Conservation (phyloP, 73 alveolate genomes). For the Uronychia setigera region DNA sequence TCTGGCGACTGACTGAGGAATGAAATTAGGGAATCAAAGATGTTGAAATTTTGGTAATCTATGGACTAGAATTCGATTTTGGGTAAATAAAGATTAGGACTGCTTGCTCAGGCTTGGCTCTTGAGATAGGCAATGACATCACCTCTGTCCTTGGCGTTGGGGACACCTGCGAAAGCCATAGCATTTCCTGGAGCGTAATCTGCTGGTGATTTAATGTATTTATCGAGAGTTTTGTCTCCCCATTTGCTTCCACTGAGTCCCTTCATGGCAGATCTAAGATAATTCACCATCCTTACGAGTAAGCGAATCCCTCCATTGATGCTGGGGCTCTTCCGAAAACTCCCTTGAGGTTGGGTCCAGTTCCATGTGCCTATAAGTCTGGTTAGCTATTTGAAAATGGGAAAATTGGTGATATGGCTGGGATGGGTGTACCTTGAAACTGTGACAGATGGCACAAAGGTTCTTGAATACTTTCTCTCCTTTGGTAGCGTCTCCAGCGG, state of each 20-base stretch:
- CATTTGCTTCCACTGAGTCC: too few species aligned
- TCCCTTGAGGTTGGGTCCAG: constrained; percentile 71
- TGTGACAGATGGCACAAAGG: constrained; percentile 66
- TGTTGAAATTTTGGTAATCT: too few species aligned
- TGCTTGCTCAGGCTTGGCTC: too few species aligned
- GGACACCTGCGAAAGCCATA: constrained; percentile 89
- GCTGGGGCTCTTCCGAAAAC: constrained; percentile 56
- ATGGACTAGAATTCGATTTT: too few species aligned
- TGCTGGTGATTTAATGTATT: constrained; percentile 77
- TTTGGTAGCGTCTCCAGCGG: constrained; percentile 55
- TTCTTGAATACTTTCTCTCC: constrained; percentile 64
- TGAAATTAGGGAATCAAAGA: too few species aligned
- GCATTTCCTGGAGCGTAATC: constrained; percentile 83
- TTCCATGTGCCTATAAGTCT: constrained; percentile 40
- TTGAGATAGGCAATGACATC: constrained; percentile 80
- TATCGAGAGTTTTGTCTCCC: constrained; percentile 74
- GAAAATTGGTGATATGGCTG: constrained; percentile 12
- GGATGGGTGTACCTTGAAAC: too few species aligned
- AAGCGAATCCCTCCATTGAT: constrained; percentile 55
- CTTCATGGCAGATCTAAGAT: constrained; percentile 53
- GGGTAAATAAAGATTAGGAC: too few species aligned
- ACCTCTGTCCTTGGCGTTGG: constrained; percentile 77
- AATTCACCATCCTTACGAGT: constrained; percentile 40
- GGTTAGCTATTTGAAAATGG: not conserved
- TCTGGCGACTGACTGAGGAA: too few species aligned